phyloP scores from a whole-genome alignment of 2,329 filamentous ascomycete species.

The Penicillium sp. region DNA sequence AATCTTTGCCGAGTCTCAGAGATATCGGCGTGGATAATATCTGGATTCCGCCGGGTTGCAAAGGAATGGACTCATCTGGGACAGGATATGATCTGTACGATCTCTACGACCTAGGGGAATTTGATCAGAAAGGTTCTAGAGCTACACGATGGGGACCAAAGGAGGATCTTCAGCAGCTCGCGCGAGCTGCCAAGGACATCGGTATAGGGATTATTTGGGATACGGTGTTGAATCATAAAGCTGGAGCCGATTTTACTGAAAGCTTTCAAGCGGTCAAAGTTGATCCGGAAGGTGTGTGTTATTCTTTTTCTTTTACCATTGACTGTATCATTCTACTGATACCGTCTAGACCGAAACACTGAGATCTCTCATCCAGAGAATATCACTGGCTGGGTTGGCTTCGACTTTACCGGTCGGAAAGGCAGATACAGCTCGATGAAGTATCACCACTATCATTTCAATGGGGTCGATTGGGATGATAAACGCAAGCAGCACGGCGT shows the following conservation, averaged over 20 bases:
- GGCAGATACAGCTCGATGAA: slow-evolving; percentile 56
- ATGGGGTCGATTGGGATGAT: slow-evolving; percentile 61
- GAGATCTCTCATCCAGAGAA: slow-evolving; percentile 51
- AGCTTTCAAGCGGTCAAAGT: slow-evolving; percentile 59
- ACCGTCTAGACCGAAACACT: slow-evolving; percentile 47
- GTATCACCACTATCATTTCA: slow-evolving; percentile 63
- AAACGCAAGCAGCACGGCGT: slow-evolving; percentile 53
- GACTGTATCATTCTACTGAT: slow-evolving; percentile 6
- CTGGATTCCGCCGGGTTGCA: slow-evolving; percentile 67
- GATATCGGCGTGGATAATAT: slow-evolving; percentile 56
- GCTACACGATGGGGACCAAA: slow-evolving; percentile 65
- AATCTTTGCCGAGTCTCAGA: slow-evolving; percentile 50
- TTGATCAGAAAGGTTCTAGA: slow-evolving; percentile 59
- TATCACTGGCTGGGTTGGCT: slow-evolving; percentile 63
- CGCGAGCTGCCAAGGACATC: slow-evolving; percentile 47
- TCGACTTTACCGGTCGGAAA: slow-evolving; percentile 58
- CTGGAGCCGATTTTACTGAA: slow-evolving; percentile 60
- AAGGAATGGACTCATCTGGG: slow-evolving; percentile 54
- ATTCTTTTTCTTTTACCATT: too few relatives aligned
- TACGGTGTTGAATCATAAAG: slow-evolving; percentile 66
- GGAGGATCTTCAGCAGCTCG: slow-evolving; percentile 54
- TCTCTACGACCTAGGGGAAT: slow-evolving; percentile 64
- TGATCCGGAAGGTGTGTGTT: slow-evolving; percentile 43
- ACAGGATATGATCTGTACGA: slow-evolving; percentile 68
- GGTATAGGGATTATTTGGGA: slow-evolving; percentile 61